These are phyloP conservation scores for Phalaenopsis aphrodite DNA, from an alignment of 106 monocot genomes.

Conservation along the genomic window DNA sequence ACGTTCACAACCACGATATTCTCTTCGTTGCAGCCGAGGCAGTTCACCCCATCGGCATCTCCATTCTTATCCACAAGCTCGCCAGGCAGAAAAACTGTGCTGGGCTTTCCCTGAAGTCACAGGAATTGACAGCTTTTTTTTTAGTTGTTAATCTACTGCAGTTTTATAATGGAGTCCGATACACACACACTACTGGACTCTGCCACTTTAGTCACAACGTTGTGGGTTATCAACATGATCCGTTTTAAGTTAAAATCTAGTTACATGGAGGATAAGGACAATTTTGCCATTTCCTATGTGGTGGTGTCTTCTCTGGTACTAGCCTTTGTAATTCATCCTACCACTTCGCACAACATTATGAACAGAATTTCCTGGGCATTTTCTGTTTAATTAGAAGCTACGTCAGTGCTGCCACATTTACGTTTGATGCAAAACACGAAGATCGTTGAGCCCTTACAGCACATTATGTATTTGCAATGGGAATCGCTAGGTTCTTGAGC, in stretches of 20 bases:
- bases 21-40: slow-evolving; percentile 65
- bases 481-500: slow-evolving; percentile 63
- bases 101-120: slow-evolving; percentile 75
- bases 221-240: slow-evolving; percentile 95
- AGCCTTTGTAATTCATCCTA: slow-evolving; percentile 71
- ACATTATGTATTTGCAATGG: slow-evolving; percentile 73
- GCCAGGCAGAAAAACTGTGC: slow-evolving; percentile 41
- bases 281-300: slow-evolving; percentile 61
- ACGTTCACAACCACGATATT: slow-evolving; percentile 56
- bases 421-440: slow-evolving; percentile 78
- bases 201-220: slow-evolving; percentile 62
- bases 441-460: slow-evolving; percentile 74
- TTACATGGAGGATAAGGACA: slow-evolving; percentile 93
- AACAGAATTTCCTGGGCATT: slow-evolving; percentile 89
- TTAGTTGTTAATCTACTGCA: slow-evolving; percentile 88
- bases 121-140: slow-evolving; percentile 81
- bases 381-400: slow-evolving; percentile 71
- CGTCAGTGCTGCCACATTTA: slow-evolving; percentile 63
- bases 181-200: slow-evolving; percentile 83
- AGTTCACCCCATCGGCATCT: slow-evolving; percentile 49
- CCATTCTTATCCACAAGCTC: slow-evolving; percentile 65
- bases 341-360: slow-evolving; percentile 66
- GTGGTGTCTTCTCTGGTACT: slow-evolving; percentile 69
- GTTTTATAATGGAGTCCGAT: slow-evolving; percentile 92
- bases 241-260: slow-evolving; percentile 69